These are phyloP conservation scores for Thelonectria discophora DNA, from an alignment of 2,329 filamentous ascomycete species.

Conservation along the genomic window DNA sequence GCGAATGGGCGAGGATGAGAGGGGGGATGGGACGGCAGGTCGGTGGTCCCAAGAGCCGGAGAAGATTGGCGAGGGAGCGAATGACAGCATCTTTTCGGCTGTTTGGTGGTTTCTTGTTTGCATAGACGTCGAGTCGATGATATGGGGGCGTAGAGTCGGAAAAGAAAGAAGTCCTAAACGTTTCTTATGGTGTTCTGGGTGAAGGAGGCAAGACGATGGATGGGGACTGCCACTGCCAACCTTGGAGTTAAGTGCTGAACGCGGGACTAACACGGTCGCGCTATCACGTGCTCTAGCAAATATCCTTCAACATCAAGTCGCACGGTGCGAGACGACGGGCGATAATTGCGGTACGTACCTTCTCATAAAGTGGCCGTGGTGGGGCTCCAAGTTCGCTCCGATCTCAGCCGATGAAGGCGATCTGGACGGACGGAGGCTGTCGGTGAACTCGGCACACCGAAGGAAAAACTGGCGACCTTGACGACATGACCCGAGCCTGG, in stretches of 20 bases:
- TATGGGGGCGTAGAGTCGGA: background rate
- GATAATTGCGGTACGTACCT: slow-evolving; percentile 7
- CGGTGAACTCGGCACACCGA: slow-evolving; percentile 40
- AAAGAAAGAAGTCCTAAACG: slow-evolving; percentile 1
- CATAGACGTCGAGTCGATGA: slow-evolving; percentile 36
- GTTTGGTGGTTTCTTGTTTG: slow-evolving; percentile 45
- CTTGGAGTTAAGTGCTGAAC: slow-evolving; percentile 31
- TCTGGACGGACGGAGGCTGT: slow-evolving; percentile 39
- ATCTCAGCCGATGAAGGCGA: slow-evolving; percentile 36
- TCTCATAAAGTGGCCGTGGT: slow-evolving; percentile 17
- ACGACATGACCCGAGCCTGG: slow-evolving; percentile 36
- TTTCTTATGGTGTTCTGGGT: slow-evolving; percentile 11
- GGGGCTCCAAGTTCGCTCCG: slow-evolving; percentile 33
- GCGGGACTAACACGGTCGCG: slow-evolving; percentile 42
- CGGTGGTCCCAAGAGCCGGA: slow-evolving; percentile 55
- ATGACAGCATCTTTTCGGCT: slow-evolving; percentile 51
- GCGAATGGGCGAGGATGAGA: slow-evolving; percentile 67
- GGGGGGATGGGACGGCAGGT: slow-evolving; percentile 62
- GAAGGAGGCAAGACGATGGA: slow-evolving; percentile 1
- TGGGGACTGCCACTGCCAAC: slow-evolving; percentile 21
- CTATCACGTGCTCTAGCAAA: slow-evolving; percentile 43
- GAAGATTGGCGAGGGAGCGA: slow-evolving; percentile 55
- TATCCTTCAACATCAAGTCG: background rate
- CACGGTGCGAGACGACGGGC: background rate
- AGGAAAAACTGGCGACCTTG: slow-evolving; percentile 41